Evolutionary conservation across 1,139 yeast species (phyloP).

Genomic region (Yamadazyma spencermartinsiae): DNA sequence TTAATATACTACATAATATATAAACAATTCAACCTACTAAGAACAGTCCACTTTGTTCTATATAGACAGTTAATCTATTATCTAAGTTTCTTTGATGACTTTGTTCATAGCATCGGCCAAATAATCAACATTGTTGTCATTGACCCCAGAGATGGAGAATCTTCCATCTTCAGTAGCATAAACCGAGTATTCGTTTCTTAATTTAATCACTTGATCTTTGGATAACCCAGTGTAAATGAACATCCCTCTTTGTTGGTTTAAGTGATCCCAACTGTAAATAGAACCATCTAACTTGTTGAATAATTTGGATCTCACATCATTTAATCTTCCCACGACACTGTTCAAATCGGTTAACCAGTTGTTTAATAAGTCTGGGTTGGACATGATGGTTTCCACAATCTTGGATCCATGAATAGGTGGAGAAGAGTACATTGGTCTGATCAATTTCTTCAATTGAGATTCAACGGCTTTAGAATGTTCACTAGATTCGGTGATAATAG

Average conservation of each 20-base stretch:
- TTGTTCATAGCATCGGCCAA: constrained; percentile 74
- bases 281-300: constrained; percentile 55
- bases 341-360: constrained; percentile 82
- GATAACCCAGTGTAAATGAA: constrained; percentile 87
- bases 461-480: constrained; percentile 52
- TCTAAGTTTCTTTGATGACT: constrained; percentile 34
- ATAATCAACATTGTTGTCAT: constrained; percentile 75
- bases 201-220: constrained; percentile 64
- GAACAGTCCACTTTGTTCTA: too few species aligned
- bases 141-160: constrained; percentile 88
- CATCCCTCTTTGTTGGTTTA: constrained; percentile 93
- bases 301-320: constrained; percentile 68
- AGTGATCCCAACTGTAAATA: constrained; percentile 79
- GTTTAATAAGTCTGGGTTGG: constrained; percentile 56
- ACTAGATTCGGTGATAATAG: constrained; percentile 53
- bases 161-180: constrained; percentile 90
- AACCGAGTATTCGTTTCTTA: constrained; percentile 72
- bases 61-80: neutral
- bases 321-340: constrained; percentile 75
- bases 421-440: constrained; percentile 86
- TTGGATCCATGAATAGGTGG: constrained; percentile 96
- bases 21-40: too few species aligned
- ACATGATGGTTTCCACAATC: constrained; percentile 75
- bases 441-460: constrained; percentile 77
- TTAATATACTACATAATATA: too few species aligned